phyloP scores from a whole-genome alignment of 108 stramenopile species.

The Cylindrotheca closterium region DNA sequence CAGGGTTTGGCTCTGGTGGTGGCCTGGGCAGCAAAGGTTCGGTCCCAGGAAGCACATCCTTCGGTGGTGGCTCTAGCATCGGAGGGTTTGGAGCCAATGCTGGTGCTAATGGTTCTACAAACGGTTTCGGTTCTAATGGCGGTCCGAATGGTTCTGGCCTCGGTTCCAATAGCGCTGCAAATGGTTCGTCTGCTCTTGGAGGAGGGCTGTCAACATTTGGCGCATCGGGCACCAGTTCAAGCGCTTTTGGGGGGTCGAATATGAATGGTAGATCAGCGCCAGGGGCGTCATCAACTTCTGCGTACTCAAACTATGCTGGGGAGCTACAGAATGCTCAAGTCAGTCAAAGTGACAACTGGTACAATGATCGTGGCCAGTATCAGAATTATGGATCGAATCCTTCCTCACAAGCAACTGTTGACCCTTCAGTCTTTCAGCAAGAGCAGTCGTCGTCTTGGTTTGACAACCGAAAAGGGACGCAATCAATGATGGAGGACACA shows the following conservation, averaged over 20 bases:
- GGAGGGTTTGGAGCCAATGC: background rate
- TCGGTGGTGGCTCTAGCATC: background rate
- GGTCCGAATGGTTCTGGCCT: background rate
- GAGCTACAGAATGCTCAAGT: background rate
- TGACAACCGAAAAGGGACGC: background rate
- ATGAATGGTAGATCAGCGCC: too few species aligned
- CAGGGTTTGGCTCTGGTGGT: background rate
- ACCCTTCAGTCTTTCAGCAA: background rate
- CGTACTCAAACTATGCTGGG: background rate
- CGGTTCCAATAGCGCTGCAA: background rate
- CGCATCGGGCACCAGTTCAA: too few species aligned
- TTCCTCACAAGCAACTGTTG: background rate
- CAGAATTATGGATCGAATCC: background rate
- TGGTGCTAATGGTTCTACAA: background rate
- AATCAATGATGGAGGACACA: background rate
- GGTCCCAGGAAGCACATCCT: background rate
- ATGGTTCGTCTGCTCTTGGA: too few species aligned
- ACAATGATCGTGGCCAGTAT: background rate
- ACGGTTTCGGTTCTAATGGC: background rate
- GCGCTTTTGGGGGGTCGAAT: too few species aligned
- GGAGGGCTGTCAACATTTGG: too few species aligned
- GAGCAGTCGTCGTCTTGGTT: background rate
- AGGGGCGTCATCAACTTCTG: background rate
- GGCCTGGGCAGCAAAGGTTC: background rate
- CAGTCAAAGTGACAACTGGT: background rate